These are phyloP conservation scores for Enterocytospora artemiae DNA, from an alignment of 371 early-diverging fungal genomes.

Conservation along the genomic window DNA sequence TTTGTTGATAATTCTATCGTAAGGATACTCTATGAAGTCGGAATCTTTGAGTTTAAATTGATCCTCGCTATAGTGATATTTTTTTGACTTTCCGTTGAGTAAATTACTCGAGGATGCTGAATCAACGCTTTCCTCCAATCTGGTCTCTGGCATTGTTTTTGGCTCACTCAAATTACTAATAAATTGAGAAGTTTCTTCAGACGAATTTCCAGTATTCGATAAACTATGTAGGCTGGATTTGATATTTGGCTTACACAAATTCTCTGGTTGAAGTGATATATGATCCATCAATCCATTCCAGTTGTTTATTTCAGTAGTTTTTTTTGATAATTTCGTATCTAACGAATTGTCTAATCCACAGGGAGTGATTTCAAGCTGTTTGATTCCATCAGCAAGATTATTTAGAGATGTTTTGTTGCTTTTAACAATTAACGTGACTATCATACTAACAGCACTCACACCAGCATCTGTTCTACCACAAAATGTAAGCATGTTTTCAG, in stretches of 20 bases:
- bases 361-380: no score
- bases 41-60: constrained; percentile 1
- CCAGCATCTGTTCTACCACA: constrained; percentile 57
- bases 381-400: no score
- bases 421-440: constrained; percentile 26
- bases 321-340: neutral
- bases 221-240: no score
- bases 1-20: constrained; percentile 50
- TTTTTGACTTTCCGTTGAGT: no score
- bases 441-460: constrained; percentile 50
- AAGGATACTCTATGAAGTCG: constrained; percentile 40
- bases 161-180: neutral
- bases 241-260: no score
- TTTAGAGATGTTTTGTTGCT: constrained; percentile 1
- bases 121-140: neutral
- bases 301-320: no score
- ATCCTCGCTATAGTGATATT: neutral
- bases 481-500: constrained; percentile 24
- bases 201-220: no score
- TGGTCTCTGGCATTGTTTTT: neutral
- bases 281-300: no score
- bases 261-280: no score
- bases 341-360: no score
- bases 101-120: neutral
- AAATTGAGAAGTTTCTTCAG: no score